A percentile compares a stretch with the other conserved stretches of the same genome.
Evolutionary conservation across 768 basidiomycete species (phyloP).

Genomic region (Calocybe indica): DNA sequence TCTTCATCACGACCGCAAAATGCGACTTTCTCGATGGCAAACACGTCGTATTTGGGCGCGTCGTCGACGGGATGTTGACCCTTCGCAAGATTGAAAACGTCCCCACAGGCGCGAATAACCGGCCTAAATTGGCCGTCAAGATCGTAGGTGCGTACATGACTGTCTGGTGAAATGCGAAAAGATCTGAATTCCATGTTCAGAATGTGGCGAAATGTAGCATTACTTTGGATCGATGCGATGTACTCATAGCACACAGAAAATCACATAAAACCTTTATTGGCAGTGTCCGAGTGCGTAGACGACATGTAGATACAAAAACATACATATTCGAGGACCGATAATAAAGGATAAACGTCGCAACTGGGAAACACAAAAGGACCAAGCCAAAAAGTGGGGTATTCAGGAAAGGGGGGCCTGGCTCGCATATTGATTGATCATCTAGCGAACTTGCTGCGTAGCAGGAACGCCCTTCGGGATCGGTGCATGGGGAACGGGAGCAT

Average conservation of each 20-base stretch:
- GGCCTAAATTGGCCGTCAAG: conserved; percentile 85
- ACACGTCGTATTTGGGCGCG: conserved; percentile 89
- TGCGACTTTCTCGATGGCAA: conserved; percentile 96
- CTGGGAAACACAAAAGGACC: too few relatives aligned
- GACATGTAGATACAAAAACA: too few relatives aligned
- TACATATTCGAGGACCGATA: too few relatives aligned
- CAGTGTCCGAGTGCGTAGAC: too few relatives aligned
- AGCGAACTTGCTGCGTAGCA: conserved; percentile 41
- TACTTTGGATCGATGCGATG: neutral
- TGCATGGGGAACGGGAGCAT: conserved; percentile 66
- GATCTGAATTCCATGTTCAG: conserved; percentile 19
- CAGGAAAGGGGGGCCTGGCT: too few relatives aligned
- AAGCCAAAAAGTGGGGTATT: too few relatives aligned
- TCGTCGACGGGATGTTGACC: conserved; percentile 92
- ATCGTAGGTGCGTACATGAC: conserved; percentile 54
- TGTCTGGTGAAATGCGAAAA: too few relatives aligned
- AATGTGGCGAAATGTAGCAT: conserved; percentile 55
- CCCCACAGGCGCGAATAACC: conserved; percentile 83
- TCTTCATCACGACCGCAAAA: conserved; percentile 94
- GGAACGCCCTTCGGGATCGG: conserved; percentile 49
- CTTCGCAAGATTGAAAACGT: conserved; percentile 96
- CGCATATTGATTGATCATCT: conserved; percentile 8
- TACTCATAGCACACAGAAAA: too few relatives aligned
- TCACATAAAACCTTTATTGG: neutral
- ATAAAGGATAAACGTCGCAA: too few relatives aligned